Base-by-base conservation (phyloP, 2,329 filamentous ascomycete species). In the Fusarium brachygibbosum region DNA sequence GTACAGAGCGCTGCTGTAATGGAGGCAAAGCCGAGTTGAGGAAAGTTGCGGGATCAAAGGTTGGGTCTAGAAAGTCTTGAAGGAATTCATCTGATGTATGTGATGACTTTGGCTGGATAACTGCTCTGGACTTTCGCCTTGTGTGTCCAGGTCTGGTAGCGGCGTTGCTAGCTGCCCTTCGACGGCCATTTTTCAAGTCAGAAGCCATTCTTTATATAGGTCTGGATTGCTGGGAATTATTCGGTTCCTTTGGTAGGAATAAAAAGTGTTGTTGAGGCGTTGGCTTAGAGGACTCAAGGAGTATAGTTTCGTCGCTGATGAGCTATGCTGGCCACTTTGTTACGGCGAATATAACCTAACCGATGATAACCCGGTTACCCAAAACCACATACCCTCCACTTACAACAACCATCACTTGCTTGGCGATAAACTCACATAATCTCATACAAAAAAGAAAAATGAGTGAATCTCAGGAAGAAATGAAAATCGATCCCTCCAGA, bases 31-130 rank as follows among this genome's bases (percentile, higher is more conserved):
- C 87, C 62, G 89, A 83, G 80, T 98, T 98, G 74, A 98, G 88
- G 79, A 94, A 97, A 48, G 92, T 89, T 68, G 91, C 91, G 6
- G 94, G 87, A 78, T 97, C 93, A 80, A 98, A 98, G 44, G 87
- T 83, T 7, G 91, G 85, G 50, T 88, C 84, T 37, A 95, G 85
- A 79, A 98, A 98, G 57, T 91, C 89, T 58, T 88, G 87, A 5
- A 97, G 86, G 56, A 89, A 88, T 14, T 90, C 86, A 76, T 97
- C 93, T 65, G 90, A 82, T 37, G 93, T 86, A 78, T 94, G 88
- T 56, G 84, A 79, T 6, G 88, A 89, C 74, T 82, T 86, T 53
- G 86, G 81, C 71, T 83, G 79, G 48, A 82, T 75, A 31, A 78
- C 75, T 29, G 79, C 73, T 51, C 73, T 76, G 21, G 79, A 75